Base-by-base conservation (phyloP, 2,329 filamentous ascomycete genomes). In the Periconia sp. region DNA sequence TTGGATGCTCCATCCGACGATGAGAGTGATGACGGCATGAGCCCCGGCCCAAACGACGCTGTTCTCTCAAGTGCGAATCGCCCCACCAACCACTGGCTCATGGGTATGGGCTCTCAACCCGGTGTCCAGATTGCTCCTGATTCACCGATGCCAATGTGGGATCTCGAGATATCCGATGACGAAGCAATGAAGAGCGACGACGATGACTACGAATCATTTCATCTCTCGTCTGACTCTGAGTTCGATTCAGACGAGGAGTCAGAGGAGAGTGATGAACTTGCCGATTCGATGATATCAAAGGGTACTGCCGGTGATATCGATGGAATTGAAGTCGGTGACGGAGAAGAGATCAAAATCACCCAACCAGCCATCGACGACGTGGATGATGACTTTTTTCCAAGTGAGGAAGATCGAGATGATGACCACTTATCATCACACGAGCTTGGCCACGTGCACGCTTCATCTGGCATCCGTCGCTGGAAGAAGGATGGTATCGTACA, bases 361-460 rank as follows among this genome's bases (percentile, higher is more conserved):
- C 92, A 97, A 58, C 92, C 92, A 3, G 92, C 92, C 0, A 82
- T 96, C 26, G 91, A 96, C 56, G 90, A 95, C 52, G 86, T 95
- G 0, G 84, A 87, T 19, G 84, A 88, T 3, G 87, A 86, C 33
- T 95, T 96, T 63, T 95, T 92, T 56, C 88, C 89, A 0, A 82
- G 77, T n/a, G 70, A 77, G 6, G 87, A 88, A 58, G 85, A 92
- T 57, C 84, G 88, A 13, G 82, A 87, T 58, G 82, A 87, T 63
- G 92, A 97, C 45, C 68, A 96, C 54, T 78, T 96, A 1, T 83
- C 88, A 31, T 89, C 86, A 0, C 94, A 88, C 59, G 82, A 84
- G 11, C 77, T 97, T 1, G 92, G 92, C 3, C 84, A 90, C 59
- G 78, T 97, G 4, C 90, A 95, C 60, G 92, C 92, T 0, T 95